Percentiles rank a stretch among this genome's conserved stretches.
phyloP scores from a whole-genome alignment of 345 rosid species.

The Syzygium aqueum region DNA sequence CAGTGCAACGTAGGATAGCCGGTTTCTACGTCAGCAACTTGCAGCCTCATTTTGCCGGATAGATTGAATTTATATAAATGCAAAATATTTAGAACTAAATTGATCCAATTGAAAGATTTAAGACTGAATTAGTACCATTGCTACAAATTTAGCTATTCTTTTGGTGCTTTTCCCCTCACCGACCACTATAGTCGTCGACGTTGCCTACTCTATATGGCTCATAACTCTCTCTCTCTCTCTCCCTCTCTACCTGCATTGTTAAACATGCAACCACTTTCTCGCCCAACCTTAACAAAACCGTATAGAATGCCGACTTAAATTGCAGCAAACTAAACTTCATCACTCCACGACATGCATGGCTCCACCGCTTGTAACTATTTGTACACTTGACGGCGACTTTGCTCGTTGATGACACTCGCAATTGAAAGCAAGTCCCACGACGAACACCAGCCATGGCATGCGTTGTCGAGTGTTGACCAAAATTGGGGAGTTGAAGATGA shows the following conservation, averaged over 20 bases:
- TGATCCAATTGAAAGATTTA: too few species aligned
- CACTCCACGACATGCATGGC: background rate
- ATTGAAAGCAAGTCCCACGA: background rate
- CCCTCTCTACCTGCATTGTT: rapidly evolving
- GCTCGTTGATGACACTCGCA: background rate
- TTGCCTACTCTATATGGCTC: background rate
- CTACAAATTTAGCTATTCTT: too few species aligned
- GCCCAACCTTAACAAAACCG: background rate
- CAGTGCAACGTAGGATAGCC: too few species aligned
- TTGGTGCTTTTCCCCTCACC: background rate
- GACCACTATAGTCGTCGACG: background rate
- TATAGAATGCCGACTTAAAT: background rate
- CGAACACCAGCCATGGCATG: background rate
- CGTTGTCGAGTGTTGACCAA: background rate
- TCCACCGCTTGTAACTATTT: background rate
- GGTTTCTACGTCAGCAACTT: too few species aligned
- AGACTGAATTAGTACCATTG: too few species aligned
- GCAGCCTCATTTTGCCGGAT: too few species aligned
- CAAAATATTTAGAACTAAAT: too few species aligned
- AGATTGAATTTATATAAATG: too few species aligned
- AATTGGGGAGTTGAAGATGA: background rate
- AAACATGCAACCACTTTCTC: background rate
- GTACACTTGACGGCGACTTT: background rate
- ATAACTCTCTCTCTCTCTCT: background rate
- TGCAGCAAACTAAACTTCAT: background rate